phyloP scores from a whole-genome alignment of 108 stramenopile genomes.

The Nitzschia sp. region DNA sequence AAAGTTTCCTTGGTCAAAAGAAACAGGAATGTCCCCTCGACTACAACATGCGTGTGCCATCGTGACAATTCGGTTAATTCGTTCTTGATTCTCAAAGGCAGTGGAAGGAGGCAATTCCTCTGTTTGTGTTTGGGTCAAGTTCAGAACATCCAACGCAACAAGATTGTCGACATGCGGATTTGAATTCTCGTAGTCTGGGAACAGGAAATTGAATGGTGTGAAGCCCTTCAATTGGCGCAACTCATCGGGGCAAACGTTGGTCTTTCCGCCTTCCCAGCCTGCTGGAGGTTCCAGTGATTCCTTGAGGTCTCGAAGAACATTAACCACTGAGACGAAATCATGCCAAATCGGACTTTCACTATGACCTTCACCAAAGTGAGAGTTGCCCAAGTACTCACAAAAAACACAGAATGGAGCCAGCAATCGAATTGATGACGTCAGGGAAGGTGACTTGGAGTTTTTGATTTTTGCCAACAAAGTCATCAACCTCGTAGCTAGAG shows the following conservation, averaged over 20 bases:
- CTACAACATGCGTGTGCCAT: slow-evolving; percentile 5
- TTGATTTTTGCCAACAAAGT: slow-evolving; percentile 1
- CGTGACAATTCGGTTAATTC: slow-evolving; percentile 17
- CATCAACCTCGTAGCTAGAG: slow-evolving; percentile 19
- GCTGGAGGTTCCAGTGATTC: slow-evolving; percentile 10
- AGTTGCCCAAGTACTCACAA: slow-evolving; percentile 2
- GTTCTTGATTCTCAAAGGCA: slow-evolving; percentile 12
- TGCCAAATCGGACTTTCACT: slow-evolving; percentile 25
- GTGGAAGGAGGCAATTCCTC: slow-evolving; percentile 12
- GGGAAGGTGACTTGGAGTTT: slow-evolving; percentile 10
- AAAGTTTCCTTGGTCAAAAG: neutral
- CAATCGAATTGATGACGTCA: slow-evolving; percentile 23
- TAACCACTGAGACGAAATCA: neutral
- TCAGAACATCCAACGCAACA: slow-evolving; percentile 24
- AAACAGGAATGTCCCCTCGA: neutral
- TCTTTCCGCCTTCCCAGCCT: neutral
- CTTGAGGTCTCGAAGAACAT: neutral
- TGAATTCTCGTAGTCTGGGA: slow-evolving; percentile 1
- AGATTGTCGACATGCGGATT: slow-evolving; percentile 7
- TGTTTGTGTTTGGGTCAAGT: slow-evolving; percentile 20
- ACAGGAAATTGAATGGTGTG: slow-evolving; percentile 29
- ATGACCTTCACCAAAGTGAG: neutral
- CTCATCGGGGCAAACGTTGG: slow-evolving; percentile 17
- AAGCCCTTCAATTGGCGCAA: slow-evolving; percentile 38
- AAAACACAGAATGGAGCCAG: slow-evolving; percentile 18